These are phyloP conservation scores for Brassica cretica DNA, from an alignment of 345 rosid genomes.

Conservation along the genomic window DNA sequence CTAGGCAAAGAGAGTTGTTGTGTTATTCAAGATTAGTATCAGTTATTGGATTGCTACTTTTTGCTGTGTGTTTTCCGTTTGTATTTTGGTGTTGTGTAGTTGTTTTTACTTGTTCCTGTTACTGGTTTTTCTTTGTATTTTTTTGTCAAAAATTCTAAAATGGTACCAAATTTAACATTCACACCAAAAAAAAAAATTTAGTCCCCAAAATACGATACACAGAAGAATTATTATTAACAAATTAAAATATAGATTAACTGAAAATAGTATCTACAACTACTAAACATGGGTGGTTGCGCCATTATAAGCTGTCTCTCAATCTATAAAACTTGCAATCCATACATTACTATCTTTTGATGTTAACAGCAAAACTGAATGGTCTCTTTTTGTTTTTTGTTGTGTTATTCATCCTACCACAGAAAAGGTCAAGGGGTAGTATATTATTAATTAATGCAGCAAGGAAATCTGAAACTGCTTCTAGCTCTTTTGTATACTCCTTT, in stretches of 20 bases:
- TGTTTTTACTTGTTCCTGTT: too few species aligned
- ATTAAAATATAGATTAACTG: neutral
- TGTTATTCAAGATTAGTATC: too few species aligned
- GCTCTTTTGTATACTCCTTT: neutral
- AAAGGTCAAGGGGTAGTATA: constrained; percentile 30
- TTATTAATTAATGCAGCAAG: constrained; percentile 26
- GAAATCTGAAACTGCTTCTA: constrained; percentile 16
- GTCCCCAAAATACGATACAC: neutral
- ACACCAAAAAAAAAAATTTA: too few species aligned
- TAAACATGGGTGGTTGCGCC: neutral
- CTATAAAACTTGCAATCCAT: neutral
- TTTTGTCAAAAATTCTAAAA: too few species aligned
- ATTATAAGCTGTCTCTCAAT: neutral
- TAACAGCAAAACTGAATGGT: neutral
- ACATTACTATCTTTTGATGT: neutral
- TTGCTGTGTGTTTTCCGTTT: too few species aligned
- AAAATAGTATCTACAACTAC: neutral
- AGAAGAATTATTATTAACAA: neutral
- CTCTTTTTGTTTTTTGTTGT: constrained; percentile 27
- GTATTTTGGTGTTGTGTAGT: too few species aligned
- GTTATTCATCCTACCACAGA: constrained; percentile 21
- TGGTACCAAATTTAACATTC: too few species aligned
- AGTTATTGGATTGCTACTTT: too few species aligned
- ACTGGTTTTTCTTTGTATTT: too few species aligned
- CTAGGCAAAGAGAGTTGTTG: too few species aligned